Base-by-base conservation (phyloP, 352 stramenopile genomes). In the Phytophthora boehmeriae region DNA sequence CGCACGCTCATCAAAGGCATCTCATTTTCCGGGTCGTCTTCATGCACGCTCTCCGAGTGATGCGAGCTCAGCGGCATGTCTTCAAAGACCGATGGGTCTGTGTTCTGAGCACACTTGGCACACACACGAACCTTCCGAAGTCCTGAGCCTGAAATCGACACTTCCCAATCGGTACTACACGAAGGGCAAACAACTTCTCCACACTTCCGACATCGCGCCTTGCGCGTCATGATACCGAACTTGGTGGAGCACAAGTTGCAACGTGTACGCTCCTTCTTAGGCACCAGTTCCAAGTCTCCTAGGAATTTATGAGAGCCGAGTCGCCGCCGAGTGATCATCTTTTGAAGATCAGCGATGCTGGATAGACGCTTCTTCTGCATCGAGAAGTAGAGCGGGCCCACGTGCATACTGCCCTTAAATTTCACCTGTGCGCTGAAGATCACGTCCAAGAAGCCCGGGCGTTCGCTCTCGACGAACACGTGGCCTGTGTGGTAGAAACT, bases 401-500 rank as follows among this genome's bases (percentile, higher is more conserved):
- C 54, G 22, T 72, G 67, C 42, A 85, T 59, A 45, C 64, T 78
- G 28, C 83, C 81, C 44, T 89, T 89, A 51, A 93, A 56, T 48
- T 90, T 86, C 20, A 90, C 75, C 51, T 90, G 79, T 25, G 61
- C 65, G 27, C 60, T 87, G 55, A 75, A 80, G 41, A 93, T 90
- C 19, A 85, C 76, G 38, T 90, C 77, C 32, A 93, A 59, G 45
- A 76, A 88, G 2, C 83, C 83, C 0, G 68, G 66, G 2, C 72
- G 66, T 10, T 93, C 79, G 35, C 75, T 82, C 62, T 93, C 83
- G 27, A 90, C 63, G 59, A 93, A 88, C 13, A 93, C 81, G 63
- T 88, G 76, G 22, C 83, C 83, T 23, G 83, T 80, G 59, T 89
- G 73, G 70, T 90, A 87, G 44, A 91, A 81, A 50, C 73, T 89